Conservation (phyloP, 345 rosid genomes). For the Boechera divaricarpa region DNA sequence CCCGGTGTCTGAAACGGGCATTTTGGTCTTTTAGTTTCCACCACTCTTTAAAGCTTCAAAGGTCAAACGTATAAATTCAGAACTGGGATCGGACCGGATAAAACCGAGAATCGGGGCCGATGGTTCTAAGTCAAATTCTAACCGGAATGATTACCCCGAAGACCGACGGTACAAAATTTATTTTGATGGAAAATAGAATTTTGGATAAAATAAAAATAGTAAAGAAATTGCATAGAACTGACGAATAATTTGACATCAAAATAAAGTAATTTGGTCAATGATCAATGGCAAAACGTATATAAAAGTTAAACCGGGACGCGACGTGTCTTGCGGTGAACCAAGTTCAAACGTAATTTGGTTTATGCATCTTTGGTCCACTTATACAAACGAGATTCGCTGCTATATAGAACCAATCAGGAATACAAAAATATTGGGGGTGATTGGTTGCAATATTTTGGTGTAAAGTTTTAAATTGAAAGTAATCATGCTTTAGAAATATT, state of each 20-base stretch:
- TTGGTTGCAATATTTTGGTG: no score
- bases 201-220: neutral
- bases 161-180: neutral
- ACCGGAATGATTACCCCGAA: neutral
- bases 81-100: conserved; percentile 21
- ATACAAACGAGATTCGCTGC: neutral
- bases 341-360: no score
- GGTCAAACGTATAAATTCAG: neutral
- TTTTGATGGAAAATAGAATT: neutral
- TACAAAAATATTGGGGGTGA: neutral
- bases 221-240: neutral
- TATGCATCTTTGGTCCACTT: conserved; percentile 20
- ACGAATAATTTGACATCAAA: neutral
- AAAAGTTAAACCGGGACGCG: neutral
- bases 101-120: neutral
- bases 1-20: neutral
- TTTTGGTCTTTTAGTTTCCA: neutral
- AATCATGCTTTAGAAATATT: no score
- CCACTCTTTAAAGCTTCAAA: neutral
- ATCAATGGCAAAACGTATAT: conserved; percentile 1
- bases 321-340: conserved; percentile 28
- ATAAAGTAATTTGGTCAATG: conserved; percentile 15
- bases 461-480: no score
- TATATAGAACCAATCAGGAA: neutral
- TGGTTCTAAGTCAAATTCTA: neutral